phyloP scores from a whole-genome alignment of 2,329 filamentous ascomycete genomes.

The Parastagonospora nodorum region DNA sequence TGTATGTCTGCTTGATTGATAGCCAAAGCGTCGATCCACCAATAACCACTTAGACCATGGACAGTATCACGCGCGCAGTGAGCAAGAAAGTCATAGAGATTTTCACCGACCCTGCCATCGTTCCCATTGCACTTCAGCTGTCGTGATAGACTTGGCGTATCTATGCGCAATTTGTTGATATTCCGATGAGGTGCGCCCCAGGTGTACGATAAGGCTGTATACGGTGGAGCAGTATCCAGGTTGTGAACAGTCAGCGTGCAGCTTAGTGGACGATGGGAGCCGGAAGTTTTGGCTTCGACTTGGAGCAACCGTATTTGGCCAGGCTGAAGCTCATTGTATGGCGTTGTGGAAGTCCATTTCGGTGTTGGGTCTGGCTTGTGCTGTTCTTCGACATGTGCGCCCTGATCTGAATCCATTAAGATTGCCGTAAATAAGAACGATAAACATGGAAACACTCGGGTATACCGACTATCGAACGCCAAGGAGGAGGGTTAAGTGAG shows the following conservation, averaged over 20 bases:
- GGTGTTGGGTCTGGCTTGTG: background rate
- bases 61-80: background rate
- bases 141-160: background rate
- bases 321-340: background rate
- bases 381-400: too few relatives aligned
- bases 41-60: background rate
- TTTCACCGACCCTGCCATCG: conserved; percentile 5
- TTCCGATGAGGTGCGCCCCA: conserved; percentile 14
- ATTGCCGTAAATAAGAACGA: too few relatives aligned
- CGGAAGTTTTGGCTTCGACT: background rate
- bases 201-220: conserved; percentile 22
- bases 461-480: too few relatives aligned
- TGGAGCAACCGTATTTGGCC: conserved; percentile 14
- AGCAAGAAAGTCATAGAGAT: conserved; percentile 19
- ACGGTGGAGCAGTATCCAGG: conserved; percentile 8
- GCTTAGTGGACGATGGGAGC: background rate
- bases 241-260: conserved; percentile 9
- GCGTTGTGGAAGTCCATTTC: background rate
- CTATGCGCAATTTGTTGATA: background rate
- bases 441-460: too few relatives aligned
- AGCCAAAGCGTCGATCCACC: conserved; percentile 21
- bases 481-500: too few relatives aligned
- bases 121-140: conserved; percentile 13
- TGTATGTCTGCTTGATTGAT: conserved; percentile 8
- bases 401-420: too few relatives aligned